Base-by-base conservation (phyloP, 352 stramenopile species). In the Globisporangium carolinianum region DNA sequence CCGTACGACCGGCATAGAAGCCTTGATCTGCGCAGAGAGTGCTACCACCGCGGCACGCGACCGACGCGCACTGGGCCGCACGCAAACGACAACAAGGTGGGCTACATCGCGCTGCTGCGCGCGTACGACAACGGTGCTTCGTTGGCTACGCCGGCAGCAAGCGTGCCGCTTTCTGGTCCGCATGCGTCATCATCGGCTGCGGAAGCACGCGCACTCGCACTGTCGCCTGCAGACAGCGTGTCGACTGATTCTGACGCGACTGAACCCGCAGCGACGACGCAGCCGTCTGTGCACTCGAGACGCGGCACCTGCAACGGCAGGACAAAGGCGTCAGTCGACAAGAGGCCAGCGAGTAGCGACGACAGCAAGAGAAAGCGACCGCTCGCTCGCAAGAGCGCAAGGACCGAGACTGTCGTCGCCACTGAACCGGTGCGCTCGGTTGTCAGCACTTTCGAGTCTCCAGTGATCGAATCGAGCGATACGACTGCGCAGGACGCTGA, bases 51-150 rank as follows among this genome's bases (percentile, higher is more conserved):
- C 36, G 57, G 62, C 18, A 41, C 41, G 24, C 62, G 62, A 2
- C 62, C 62, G 15, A 61, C 36, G 0, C 57, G 58, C 17, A 37
- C 47, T 3, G 62, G 62, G 5, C 47, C 62, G 4, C 37, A 51
- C 5, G 51, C 47, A 15, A 68, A 68, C 17, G 62, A 68, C 45
- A 68, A 68, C 39, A 68, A 68, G 48, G 57, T 52, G 4, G 62
- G 62, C 11, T 68, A 68, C 58, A 24, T 68, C 41, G 36, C 39
- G 52, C 57, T 68, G 2, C 39, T 68, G 41, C 62, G 62, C 32
- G 45, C 57, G 38, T 49, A 55, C 24, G 56, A 63, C 39, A 46
- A 17, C 42, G 38, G 17, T 18, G 61, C 43, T 56, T 51, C 57
- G 39, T 46, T 49, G 38, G 18, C 15, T 39, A 61, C 10, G 8